Evolutionary conservation across 202 grass and related monocot species (phyloP), one percentile per base, ranked within the genome.

Genomic region (Brachypodium distachyon): DNA sequence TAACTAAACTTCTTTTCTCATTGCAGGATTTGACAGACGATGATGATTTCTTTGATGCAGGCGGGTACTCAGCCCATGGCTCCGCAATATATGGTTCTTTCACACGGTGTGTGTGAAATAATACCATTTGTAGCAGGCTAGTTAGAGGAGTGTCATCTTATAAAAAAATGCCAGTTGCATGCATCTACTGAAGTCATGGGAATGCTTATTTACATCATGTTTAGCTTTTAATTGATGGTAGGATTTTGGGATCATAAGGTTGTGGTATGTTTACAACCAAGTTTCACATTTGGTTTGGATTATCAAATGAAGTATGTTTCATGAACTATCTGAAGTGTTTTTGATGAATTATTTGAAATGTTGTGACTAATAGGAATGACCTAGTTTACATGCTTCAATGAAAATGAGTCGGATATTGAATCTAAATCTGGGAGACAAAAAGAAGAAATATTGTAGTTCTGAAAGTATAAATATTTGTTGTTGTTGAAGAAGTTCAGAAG

Each of bases 1-100:
- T 68, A 61, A 83, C 32, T 73, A 5, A 50, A 42, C 10, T 52
- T 70, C 9, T 77, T 82, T 44, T 72, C 6, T 65, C 13, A 67
- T 23, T 67, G 47, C 49, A 75, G 85, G 73, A 73, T 52, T 25
- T 71, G 12, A 9, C 22, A 0, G 21, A 41, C 9, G 67, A 40
- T 4, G 38, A 32, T 39, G n/a, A 42, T 52, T 44, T 44, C 46
- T 12, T 64, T 6, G 54, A 63, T 23, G 31, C 13, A 31, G 70
- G 57, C 32, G 48, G 49, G 62, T 32, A 58, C 3, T 40, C 66
- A 5, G 13, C 4, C 26, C 57, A 29, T 74, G 41, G 42, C 42
- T 63, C 23, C 36, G 42, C 52, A 27, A 63, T 52, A 14, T 70
- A 8, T 54, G 44, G 4, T 21, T 46, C 4, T 86, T 75, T 43